Base-by-base conservation (phyloP, 371 early-diverging fungal genomes). In the Mortierella sp. region DNA sequence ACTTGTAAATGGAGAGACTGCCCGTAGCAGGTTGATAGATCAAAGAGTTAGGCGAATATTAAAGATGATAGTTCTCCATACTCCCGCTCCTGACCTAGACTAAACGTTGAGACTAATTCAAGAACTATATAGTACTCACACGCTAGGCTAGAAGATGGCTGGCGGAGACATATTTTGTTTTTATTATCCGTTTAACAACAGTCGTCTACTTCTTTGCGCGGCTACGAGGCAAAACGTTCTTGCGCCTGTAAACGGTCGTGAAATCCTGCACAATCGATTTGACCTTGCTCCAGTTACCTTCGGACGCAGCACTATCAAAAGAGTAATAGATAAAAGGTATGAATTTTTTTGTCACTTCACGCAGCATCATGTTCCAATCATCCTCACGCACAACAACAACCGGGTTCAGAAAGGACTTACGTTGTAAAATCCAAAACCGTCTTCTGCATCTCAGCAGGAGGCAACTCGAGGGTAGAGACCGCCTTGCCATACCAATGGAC, bases 401-500 rank as follows among this genome's bases (percentile, higher is more conserved):
- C 23, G 17, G n/a, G 39, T 31, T 27, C 19, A 37, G 15, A 21
- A 15, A 41, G 46, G 39, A 34, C 64, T 65, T 72, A 67, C 69
- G 47, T 21, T 30, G 57, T 55, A 42, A 64, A 75, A 34, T 68
- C 61, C 12, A 59, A 17, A 7, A 63, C 69, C 2, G 69, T 34
- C 56, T 69, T 75, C 42, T 75, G 75, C 54, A 68, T 55, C 34
- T 75, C 75, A 1, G 56, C 19, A 9, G 75, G 75, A 5, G 69
- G 6, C 47, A 69, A 37, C 7, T 60, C 64, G 28, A 75, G 48
- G 0, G 56, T 31, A 7, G 68, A 63, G 11, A 75, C 27, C 4
- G 75, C 75, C 64, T 75, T 64, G 50, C 69, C 56, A 31, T 64
- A 75, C 75, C 75, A 75, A 23, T 68, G 41, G 8, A 55, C 41